phyloP scores from a whole-genome alignment of 139 green algal genomes.

The Nannochloris sp. region DNA sequence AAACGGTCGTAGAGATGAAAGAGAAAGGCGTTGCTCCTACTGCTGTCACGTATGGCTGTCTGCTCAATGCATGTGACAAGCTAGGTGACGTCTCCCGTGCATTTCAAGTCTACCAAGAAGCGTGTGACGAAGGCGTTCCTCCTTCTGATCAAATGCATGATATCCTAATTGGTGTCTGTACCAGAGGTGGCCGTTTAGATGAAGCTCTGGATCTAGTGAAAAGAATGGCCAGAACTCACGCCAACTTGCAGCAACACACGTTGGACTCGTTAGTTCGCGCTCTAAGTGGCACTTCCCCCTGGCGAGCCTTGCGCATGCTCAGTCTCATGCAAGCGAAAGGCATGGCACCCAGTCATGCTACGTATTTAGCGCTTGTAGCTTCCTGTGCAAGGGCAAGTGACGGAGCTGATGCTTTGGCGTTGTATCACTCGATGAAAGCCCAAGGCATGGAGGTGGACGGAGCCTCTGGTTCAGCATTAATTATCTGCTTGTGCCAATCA shows the following conservation, averaged over 20 bases:
- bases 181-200: slow-evolving; percentile 33
- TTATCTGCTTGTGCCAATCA: slow-evolving; percentile 39
- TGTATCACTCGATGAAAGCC: slow-evolving; percentile 13
- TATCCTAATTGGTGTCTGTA: slow-evolving; percentile 45
- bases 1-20: slow-evolving; percentile 36
- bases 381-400: slow-evolving; percentile 24
- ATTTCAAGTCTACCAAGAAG: slow-evolving; percentile 46
- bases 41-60: slow-evolving; percentile 53
- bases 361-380: slow-evolving; percentile 33
- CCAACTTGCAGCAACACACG: slow-evolving; percentile 38
- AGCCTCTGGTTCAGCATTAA: slow-evolving; percentile 35
- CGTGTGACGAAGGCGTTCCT: slow-evolving; percentile 30
- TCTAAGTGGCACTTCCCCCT: slow-evolving; percentile 8
- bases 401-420: slow-evolving; percentile 1
- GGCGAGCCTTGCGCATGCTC: slow-evolving; percentile 42
- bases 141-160: slow-evolving; percentile 51
- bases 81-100: slow-evolving; percentile 26
- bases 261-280: slow-evolving; percentile 46
- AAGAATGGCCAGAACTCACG: slow-evolving; percentile 32
- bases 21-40: slow-evolving; percentile 24
- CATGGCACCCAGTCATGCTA: slow-evolving; percentile 22
- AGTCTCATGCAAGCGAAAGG: slow-evolving; percentile 34
- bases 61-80: slow-evolving; percentile 40
- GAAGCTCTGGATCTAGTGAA: slow-evolving; percentile 59
- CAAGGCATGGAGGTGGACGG: slow-evolving; percentile 18